These are phyloP conservation scores for Alternaria postmessia DNA, from an alignment of 2,329 filamentous ascomycete genomes.

Conservation along the genomic window DNA sequence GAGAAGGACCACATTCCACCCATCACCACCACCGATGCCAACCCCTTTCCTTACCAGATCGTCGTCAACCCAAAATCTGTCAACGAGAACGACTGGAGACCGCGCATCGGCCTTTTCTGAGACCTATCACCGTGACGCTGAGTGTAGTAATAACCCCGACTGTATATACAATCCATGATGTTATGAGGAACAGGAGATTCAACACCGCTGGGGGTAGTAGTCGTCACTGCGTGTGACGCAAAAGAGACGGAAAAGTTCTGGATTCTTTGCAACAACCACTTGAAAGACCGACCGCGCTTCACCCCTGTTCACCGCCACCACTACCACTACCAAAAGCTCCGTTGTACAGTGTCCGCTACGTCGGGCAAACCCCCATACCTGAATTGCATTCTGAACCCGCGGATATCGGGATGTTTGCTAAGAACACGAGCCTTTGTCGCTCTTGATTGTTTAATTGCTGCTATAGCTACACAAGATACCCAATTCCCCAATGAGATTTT, in stretches of 20 bases:
- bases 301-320: constrained; percentile 5
- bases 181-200: constrained; percentile 27
- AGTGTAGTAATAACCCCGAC: constrained; percentile 6
- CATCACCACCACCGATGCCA: constrained; percentile 88
- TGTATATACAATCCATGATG: constrained; percentile 32
- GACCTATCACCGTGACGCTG: not conserved
- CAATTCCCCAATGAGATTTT: constrained; percentile 33
- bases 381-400: constrained; percentile 7
- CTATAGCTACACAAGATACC: constrained; percentile 42
- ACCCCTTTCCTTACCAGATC: constrained; percentile 96
- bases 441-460: constrained; percentile 21
- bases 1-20: constrained; percentile 97
- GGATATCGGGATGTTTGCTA: constrained; percentile 4
- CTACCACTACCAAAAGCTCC: constrained; percentile 21
- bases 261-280: constrained; percentile 5
- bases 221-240: constrained; percentile 6
- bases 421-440: constrained; percentile 12
- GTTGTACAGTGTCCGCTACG: constrained; percentile 38
- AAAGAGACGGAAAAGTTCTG: constrained; percentile 34
- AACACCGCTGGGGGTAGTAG: constrained; percentile 29
- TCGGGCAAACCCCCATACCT: constrained; percentile 24
- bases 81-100: constrained; percentile 74
- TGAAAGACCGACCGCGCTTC: constrained; percentile 14
- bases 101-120: constrained; percentile 69
- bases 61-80: constrained; percentile 77